Base-by-base conservation (phyloP, 345 rosid genomes). In the Garcia nutans region DNA sequence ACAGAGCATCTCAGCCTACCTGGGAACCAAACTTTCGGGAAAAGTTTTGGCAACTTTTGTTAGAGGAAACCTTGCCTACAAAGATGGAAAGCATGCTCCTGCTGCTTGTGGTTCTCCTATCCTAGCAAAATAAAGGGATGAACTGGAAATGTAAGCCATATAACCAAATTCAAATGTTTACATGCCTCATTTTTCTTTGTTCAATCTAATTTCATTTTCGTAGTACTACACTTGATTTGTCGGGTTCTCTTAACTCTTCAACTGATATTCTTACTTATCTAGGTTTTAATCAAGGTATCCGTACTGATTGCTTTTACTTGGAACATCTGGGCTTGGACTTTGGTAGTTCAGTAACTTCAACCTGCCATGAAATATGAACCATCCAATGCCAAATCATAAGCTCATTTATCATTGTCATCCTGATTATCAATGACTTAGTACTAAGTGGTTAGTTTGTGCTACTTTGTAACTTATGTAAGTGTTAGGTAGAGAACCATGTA, bases 61-160 rank as follows among this genome's bases (percentile, higher is more conserved):
- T 0, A 82, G 94, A 84, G 99, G 99, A 70, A 93, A 96, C 84
- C 90, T 96, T n/a, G 94, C 93, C 42, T 96, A 81, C 79, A 74
- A 84, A 64, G 90, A 92, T 59, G 94, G 96, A 72, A 87, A 82
- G 70, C 99, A 93, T 81, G 97, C 96, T 78, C 69, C 87, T 41
- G 88, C 88, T 74, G 93, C 97, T 49, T 93, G 98, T 37, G 99
- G 96, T n/a, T 69, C 80, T 76, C 80, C 79, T 59, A 83, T 93
- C 81, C 87, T 93, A 2, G 96, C 95, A 9, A 68, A 71, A 76
- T 86, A 71, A 81, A 37, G 50, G 56, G 55, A 52, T 55, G 41
- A 62, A 10, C 49, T 15, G 37, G 41, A 66, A 9, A 56, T 65
- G 71, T 74, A 41, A 55, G 55, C 50, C 41, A 2, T n/a, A 37